A percentile compares a stretch with the other conserved stretches of the same genome.
Conservation (phyloP, 345 rosid genomes). For the Bruguiera sexangula region DNA sequence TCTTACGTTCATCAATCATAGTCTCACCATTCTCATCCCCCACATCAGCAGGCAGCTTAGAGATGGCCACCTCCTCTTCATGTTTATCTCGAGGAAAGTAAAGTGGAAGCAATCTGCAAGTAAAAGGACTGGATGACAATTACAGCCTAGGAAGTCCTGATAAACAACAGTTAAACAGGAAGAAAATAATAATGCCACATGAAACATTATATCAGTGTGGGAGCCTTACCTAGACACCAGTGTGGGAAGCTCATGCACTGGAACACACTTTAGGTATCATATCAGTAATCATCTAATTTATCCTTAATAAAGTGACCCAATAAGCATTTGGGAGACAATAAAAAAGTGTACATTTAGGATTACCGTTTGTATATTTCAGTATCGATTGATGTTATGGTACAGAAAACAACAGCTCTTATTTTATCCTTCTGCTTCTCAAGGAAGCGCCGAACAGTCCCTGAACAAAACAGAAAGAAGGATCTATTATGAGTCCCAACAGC, state of each 20-base stretch:
- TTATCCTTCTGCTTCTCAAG: slow-evolving; percentile 90
- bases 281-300: too few relatives aligned
- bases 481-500: background rate
- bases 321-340: slow-evolving; percentile 2
- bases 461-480: slow-evolving; percentile 27
- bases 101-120: slow-evolving; percentile 82
- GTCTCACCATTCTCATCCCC: slow-evolving; percentile 99
- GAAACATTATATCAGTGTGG: slow-evolving; percentile 5
- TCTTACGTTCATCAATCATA: slow-evolving; percentile 87
- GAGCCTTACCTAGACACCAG: too few relatives aligned
- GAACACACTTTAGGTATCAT: too few relatives aligned
- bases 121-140: slow-evolving; percentile 16
- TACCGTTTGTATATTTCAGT: slow-evolving; percentile 96
- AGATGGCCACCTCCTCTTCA: slow-evolving; percentile 82
- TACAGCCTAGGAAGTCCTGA: background rate
- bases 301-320: too few relatives aligned
- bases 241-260: too few relatives aligned
- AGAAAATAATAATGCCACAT: background rate
- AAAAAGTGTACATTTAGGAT: slow-evolving; percentile 2
- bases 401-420: slow-evolving; percentile 83
- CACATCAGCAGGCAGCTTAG: slow-evolving; percentile 94
- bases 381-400: slow-evolving; percentile 74
- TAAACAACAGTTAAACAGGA: background rate
- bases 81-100: slow-evolving; percentile 95
- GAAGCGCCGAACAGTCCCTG: slow-evolving; percentile 92